A percentile compares a stretch with the other conserved stretches of the same genome.
Evolutionary conservation across 1,284 basidiomycete genomes (phyloP).

Genomic region (Cryptococcus amylolentus): DNA sequence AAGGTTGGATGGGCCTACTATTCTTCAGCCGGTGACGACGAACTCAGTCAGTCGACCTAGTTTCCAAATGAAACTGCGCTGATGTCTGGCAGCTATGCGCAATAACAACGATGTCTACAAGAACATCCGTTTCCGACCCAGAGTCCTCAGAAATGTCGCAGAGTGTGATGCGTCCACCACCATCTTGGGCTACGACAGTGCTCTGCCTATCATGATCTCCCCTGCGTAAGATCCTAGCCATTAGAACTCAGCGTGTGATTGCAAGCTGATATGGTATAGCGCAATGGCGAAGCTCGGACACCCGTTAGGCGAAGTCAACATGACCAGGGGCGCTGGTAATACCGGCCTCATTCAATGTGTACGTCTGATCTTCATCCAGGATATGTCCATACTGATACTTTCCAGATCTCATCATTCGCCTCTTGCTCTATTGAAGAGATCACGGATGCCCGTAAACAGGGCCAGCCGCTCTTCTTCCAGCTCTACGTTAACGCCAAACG

Average conservation of each 20-base stretch:
- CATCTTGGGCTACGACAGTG: slow-evolving; percentile 69
- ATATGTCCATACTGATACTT: background rate
- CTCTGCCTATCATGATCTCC: slow-evolving; percentile 77
- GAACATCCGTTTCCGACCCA: slow-evolving; percentile 75
- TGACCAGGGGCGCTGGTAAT: slow-evolving; percentile 69
- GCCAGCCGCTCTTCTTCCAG: slow-evolving; percentile 73
- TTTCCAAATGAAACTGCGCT: background rate
- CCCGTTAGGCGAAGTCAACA: slow-evolving; percentile 79
- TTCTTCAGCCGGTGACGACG: slow-evolving; percentile 74
- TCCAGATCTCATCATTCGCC: slow-evolving; percentile 70
- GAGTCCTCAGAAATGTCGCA: slow-evolving; percentile 69
- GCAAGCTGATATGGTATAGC: slow-evolving; percentile 33
- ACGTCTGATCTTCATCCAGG: slow-evolving; percentile 13
- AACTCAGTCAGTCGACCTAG: slow-evolving; percentile 59
- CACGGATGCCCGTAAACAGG: slow-evolving; percentile 50
- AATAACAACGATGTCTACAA: slow-evolving; percentile 72
- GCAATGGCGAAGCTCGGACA: slow-evolving; percentile 89
- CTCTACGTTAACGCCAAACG: slow-evolving; percentile 81
- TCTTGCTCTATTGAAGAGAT: slow-evolving; percentile 65
- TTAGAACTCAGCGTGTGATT: background rate
- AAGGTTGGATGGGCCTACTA: slow-evolving; percentile 77
- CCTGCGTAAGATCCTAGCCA: slow-evolving; percentile 53
- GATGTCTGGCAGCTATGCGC: slow-evolving; percentile 34
- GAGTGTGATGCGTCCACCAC: slow-evolving; percentile 69
- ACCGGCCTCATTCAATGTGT: slow-evolving; percentile 78